Evolutionary conservation across 352 stramenopile species (phyloP), one percentile per base, ranked within the genome.

Genomic region (Plasmopara halstedii): DNA sequence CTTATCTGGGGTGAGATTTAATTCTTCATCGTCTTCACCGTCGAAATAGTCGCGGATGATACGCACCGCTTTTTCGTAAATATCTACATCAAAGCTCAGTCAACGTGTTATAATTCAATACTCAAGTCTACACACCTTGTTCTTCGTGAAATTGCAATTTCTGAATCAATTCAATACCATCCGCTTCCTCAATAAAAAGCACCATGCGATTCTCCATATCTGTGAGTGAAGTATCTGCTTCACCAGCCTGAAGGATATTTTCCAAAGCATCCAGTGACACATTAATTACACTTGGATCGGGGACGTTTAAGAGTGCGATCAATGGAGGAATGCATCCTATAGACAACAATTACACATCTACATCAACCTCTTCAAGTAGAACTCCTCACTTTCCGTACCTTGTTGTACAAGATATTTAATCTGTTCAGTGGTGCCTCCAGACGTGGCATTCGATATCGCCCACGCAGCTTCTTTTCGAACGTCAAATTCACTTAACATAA

Each of bases 11-110:
- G 63, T 54, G n/a, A 70, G 45, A n/a, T 79, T 63, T 20, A 71
- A 74, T 59, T 97, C 95, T 50, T 98, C 95, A 20, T 99, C 96
- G 39, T 98, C 95, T 46, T 98, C 95, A 14, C 95, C 93, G 27
- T 95, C 94, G 68, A 98, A 99, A 75, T 98, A 98, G 20, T 94
- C 95, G 57, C 96, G 91, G 20, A 99, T 76, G 49, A 99, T 97
- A 50, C 86, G 85, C 41, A 98, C 69, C 31, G 89, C 92, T 59
- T 97, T 97, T 22, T 95, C 64, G 58, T 97, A 98, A 21, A 98
- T 83, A 20, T 83, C 81, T 93, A 51, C 33, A 38, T 34, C 17
- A 34, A 39, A 13, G 15, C 14, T 53, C 13, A 22, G 32, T 50
- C 31, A 50, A 29, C 8, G 11, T 14, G 13, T 1, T 18, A 15